Conservation (phyloP, 805 yeast species). For the Starmerella apis region DNA sequence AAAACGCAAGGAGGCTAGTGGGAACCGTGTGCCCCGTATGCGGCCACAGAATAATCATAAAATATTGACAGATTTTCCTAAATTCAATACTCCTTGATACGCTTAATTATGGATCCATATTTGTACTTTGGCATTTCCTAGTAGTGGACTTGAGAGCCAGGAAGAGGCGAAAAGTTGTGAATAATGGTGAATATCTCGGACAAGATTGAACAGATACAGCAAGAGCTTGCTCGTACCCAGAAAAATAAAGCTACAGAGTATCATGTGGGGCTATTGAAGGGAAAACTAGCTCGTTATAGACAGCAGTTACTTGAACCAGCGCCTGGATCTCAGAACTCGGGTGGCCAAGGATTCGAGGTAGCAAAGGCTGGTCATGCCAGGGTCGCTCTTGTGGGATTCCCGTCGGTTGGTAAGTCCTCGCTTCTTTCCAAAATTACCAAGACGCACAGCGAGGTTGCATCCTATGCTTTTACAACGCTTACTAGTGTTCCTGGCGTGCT, state of each 20-base stretch:
- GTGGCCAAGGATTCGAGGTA: conserved; percentile 88
- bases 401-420: conserved; percentile 95
- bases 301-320: conserved; percentile 87
- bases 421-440: conserved; percentile 80
- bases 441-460: conserved; percentile 90
- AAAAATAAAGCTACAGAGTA: conserved; percentile 97
- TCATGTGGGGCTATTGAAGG: conserved; percentile 87
- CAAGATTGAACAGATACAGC: conserved; percentile 79
- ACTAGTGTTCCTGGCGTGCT: conserved; percentile 95
- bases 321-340: conserved; percentile 54
- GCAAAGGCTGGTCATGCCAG: conserved; percentile 94
- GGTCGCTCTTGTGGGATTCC: conserved; percentile 90
- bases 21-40: no score
- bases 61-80: no score
- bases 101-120: no score
- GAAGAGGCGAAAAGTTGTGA: not conserved
- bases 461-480: conserved; percentile 88
- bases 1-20: no score
- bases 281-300: conserved; percentile 85
- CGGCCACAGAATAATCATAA: no score
- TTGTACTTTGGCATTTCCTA: not conserved
- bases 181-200: conserved; percentile 37
- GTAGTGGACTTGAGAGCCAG: not conserved
- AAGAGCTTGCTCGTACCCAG: conserved; percentile 88
- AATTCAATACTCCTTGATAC: no score